Conservation (phyloP, 2,329 filamentous ascomycete genomes). For the Stagonosporopsis chrysanthemi region DNA sequence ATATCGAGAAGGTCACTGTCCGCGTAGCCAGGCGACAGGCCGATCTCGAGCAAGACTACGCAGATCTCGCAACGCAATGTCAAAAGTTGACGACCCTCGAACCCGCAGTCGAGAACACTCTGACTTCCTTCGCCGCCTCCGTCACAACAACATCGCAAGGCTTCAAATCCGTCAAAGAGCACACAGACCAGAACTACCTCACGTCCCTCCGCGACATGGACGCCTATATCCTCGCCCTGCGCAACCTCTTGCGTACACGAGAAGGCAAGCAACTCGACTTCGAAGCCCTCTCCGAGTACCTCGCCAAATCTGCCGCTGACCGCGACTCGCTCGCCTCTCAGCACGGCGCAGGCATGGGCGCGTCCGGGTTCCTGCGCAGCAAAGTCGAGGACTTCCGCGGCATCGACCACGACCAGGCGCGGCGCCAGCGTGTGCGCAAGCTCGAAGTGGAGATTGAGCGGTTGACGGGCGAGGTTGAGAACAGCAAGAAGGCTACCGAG, state of each 20-base stretch:
- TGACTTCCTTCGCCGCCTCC: constrained; percentile 85
- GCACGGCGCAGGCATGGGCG: constrained; percentile 70
- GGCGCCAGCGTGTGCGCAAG: constrained; percentile 85
- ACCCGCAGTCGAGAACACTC: constrained; percentile 79
- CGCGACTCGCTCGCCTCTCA: constrained; percentile 78
- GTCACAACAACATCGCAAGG: constrained; percentile 84
- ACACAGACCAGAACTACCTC: constrained; percentile 95
- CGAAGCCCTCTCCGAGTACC: constrained; percentile 93
- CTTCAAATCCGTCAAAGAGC: constrained; percentile 81
- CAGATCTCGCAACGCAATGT: constrained; percentile 91
- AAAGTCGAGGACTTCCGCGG: constrained; percentile 97
- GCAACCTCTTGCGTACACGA: constrained; percentile 85
- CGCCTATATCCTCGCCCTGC: constrained; percentile 86
- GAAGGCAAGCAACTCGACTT: constrained; percentile 99
- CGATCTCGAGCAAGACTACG: constrained; percentile 87
- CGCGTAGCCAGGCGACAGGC: constrained; percentile 86
- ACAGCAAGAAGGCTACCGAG: constrained; percentile 84
- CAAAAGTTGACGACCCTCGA: constrained; percentile 91
- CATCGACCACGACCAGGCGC: constrained; percentile 92
- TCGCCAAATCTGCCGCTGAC: constrained; percentile 87
- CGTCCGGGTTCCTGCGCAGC: constrained; percentile 85
- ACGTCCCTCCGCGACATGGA: constrained; percentile 94
- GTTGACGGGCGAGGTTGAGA: constrained; percentile 84
- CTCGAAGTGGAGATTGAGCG: constrained; percentile 93
- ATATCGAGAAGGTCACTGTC: constrained; percentile 95